phyloP scores from a whole-genome alignment of 2,329 filamentous ascomycete species.

The Paracoccidioides lutzii region DNA sequence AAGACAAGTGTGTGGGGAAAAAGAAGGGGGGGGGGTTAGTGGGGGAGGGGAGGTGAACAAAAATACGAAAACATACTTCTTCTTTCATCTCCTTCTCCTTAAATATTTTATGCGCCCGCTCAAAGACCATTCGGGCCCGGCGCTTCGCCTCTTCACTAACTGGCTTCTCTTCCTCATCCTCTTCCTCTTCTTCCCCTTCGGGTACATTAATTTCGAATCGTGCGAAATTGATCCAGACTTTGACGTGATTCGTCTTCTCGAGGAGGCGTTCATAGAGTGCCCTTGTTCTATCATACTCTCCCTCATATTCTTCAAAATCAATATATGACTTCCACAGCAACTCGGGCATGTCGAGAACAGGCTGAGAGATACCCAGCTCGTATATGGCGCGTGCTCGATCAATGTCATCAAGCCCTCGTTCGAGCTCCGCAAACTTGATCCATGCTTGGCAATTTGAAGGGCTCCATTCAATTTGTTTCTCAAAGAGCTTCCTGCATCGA shows the following conservation, averaged over 20 bases:
- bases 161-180: conserved; percentile 44
- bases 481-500: conserved; percentile 78
- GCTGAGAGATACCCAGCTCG: conserved; percentile 74
- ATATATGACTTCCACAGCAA: conserved; percentile 97
- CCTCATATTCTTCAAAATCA: conserved; percentile 94
- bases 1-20: neutral
- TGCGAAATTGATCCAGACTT: conserved; percentile 98
- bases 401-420: conserved; percentile 78
- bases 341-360: conserved; percentile 89
- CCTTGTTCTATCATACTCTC: conserved; percentile 73
- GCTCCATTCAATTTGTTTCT: conserved; percentile 91
- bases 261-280: conserved; percentile 79
- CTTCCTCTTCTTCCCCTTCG: conserved; percentile 51
- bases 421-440: conserved; percentile 92
- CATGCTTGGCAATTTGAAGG: conserved; percentile 81
- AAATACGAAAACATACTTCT: conserved; percentile 41
- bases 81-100: conserved; percentile 84
- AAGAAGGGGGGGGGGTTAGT: neutral
- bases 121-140: conserved; percentile 71
- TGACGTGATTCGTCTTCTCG: conserved; percentile 93
- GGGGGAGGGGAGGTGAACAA: neutral
- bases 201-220: conserved; percentile 94
- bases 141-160: conserved; percentile 74
- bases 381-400: conserved; percentile 83
- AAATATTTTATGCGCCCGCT: conserved; percentile 72